Base-by-base conservation (phyloP, 2,329 filamentous ascomycete species). In the Fusarium praegraminearum region DNA sequence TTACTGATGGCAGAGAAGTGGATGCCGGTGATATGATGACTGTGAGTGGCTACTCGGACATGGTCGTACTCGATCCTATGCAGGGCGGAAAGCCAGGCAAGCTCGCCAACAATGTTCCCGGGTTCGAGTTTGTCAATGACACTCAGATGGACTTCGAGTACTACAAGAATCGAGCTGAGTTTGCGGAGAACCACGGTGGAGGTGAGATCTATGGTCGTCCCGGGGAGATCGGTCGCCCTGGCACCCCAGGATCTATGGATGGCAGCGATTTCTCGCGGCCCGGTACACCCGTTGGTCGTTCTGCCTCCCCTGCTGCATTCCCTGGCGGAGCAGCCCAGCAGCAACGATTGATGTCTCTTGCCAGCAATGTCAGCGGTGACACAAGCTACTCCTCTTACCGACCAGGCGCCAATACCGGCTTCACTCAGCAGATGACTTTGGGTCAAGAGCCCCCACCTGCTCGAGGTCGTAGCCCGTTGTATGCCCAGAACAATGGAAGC, bases 111-210 rank as follows among this genome's bases (percentile, higher is more conserved):
- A 69, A 75, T 15, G 74, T 91, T 7, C 89, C 91, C 0, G 93
- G 93, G 0, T 98, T 98, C 78, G 95, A 98, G 79, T 89, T 97
- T 61, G 94, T 98, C 0, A 90, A 92, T 0, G 95, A 98, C 74
- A 87, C 87, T 57, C 89, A 93, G 50, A 90, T 97, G 79, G 94
- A 97, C 78, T 97, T 97, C 77, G 90, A 93, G 65, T 95, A 93
- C 80, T 98, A 90, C 85, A 98, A 97, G 80, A 91, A 97, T 78
- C 87, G 93, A 2, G 87, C 92, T 3, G 95, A 98, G 72, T 98
- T 98, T 80, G 89, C 90, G 2, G 91, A 94, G 13, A 93, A 96
- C 57, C 91, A 94, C 70, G 93, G 93, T n/a, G 94, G 92, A 7
- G 92, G 91, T 24, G 87, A 88, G 33, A 83, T 90, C 9, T 91